Percentiles rank a stretch among this genome's conserved stretches.
Evolutionary conservation across 2,329 filamentous ascomycete species (phyloP).

Genomic region (Clonostachys rosea): DNA sequence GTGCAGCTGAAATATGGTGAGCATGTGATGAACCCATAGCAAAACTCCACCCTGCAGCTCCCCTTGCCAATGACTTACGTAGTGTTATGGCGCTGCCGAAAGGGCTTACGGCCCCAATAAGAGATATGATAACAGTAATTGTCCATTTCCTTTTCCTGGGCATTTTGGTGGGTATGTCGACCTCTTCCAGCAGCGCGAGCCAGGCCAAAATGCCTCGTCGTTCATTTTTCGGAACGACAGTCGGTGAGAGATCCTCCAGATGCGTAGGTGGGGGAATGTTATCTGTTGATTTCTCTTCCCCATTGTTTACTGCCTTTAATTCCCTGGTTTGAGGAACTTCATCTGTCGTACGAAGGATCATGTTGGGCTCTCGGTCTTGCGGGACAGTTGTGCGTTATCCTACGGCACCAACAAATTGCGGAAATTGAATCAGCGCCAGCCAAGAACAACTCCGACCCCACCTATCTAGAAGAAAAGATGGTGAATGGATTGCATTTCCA

Average conservation of each 20-base stretch:
- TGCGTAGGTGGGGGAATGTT: too few species aligned
- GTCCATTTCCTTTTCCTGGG: conserved; percentile 74
- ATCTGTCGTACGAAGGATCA: too few species aligned
- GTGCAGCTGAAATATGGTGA: conserved; percentile 47
- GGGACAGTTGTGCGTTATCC: too few species aligned
- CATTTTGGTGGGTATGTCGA: conserved; percentile 73
- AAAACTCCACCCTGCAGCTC: not conserved
- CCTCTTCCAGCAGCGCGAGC: conserved; percentile 71
- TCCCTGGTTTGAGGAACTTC: too few species aligned
- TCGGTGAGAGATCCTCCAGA: conserved; percentile 1
- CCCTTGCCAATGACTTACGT: conserved; percentile 42
- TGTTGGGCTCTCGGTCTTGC: too few species aligned
- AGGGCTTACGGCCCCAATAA: conserved; percentile 73
- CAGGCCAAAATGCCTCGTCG: conserved; percentile 70
- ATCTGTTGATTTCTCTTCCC: too few species aligned
- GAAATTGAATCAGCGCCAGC: too few species aligned
- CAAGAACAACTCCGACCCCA: too few species aligned
- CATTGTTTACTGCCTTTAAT: too few species aligned
- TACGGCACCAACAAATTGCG: too few species aligned
- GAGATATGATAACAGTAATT: conserved; percentile 71
- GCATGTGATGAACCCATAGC: not conserved
- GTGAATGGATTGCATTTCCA: too few species aligned
- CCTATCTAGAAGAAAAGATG: too few species aligned
- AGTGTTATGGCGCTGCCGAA: conserved; percentile 83
- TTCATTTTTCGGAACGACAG: conserved; percentile 35